Evolutionary conservation across 1,284 basidiomycete genomes (phyloP).

Genomic region (Puccinia coronata): DNA sequence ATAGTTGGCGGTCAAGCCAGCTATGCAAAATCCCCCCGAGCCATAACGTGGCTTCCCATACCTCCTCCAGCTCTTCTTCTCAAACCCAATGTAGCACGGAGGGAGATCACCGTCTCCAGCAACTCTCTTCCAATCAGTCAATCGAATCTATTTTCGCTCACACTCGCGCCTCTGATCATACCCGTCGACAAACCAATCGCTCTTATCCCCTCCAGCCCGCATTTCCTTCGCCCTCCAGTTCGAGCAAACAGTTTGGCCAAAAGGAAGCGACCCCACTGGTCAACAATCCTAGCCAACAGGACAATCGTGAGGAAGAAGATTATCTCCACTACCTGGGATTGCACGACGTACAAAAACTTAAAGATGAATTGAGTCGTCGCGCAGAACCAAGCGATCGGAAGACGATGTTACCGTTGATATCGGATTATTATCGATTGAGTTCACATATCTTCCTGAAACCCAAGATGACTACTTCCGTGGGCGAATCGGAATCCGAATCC

Average conservation of each 20-base stretch:
- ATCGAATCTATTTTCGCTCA: conserved; percentile 41
- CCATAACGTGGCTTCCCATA: neutral
- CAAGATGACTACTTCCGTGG: conserved; percentile 29
- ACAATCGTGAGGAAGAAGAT: conserved; percentile 4
- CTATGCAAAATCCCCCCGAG: neutral
- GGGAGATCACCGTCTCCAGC: conserved; percentile 1
- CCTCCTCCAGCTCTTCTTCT: conserved; percentile 17
- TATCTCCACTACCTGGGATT: conserved; percentile 44
- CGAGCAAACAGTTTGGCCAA: neutral
- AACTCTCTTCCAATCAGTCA: neutral
- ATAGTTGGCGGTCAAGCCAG: too few relatives aligned
- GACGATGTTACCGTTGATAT: conserved; percentile 27
- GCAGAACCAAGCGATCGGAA: neutral
- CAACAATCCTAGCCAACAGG: neutral
- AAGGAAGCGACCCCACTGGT: neutral
- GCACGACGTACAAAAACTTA: conserved; percentile 22
- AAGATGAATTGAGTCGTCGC: conserved; percentile 18
- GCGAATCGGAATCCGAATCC: conserved; percentile 18
- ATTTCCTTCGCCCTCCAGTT: conserved; percentile 4
- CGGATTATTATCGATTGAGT: conserved; percentile 37
- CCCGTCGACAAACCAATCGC: conserved; percentile 19
- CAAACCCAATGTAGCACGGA: conserved; percentile 11
- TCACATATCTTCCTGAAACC: conserved; percentile 45
- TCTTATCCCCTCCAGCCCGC: conserved; percentile 33
- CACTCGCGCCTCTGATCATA: conserved; percentile 43